A percentile compares a stretch with the other conserved stretches of the same genome.
These are phyloP conservation scores for Juncus effusus DNA, from an alignment of 176 grass and related monocot species.

Conservation along the genomic window DNA sequence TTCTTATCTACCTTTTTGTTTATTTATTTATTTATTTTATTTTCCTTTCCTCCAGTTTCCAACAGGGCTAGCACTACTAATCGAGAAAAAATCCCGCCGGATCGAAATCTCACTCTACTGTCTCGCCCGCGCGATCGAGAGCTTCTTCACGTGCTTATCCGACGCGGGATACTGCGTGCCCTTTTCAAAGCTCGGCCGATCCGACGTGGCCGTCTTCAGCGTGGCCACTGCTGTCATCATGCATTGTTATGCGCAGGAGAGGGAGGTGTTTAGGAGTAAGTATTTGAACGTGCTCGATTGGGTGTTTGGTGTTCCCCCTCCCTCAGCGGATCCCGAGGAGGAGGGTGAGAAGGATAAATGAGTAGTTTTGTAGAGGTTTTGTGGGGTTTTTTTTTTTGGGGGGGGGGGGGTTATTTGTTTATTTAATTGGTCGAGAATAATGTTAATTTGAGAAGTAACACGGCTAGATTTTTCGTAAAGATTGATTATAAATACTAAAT, in stretches of 20 bases:
- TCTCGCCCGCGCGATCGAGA: slow-evolving; percentile 78
- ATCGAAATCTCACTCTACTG: slow-evolving; percentile 96
- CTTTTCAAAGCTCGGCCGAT: slow-evolving; percentile 64
- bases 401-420: no score
- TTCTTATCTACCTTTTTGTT: background rate
- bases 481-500: no score
- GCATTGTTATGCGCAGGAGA: slow-evolving; percentile 93
- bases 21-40: background rate
- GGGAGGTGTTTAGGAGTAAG: slow-evolving; percentile 88
- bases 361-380: slow-evolving; percentile 14
- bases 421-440: no score
- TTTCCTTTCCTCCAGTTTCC: slow-evolving; percentile 46
- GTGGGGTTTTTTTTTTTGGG: no score
- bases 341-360: slow-evolving; percentile 16
- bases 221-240: slow-evolving; percentile 87
- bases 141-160: slow-evolving; percentile 84
- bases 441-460: no score
- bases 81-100: slow-evolving; percentile 91
- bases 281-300: slow-evolving; percentile 97
- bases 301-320: slow-evolving; percentile 78
- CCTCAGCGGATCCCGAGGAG: slow-evolving; percentile 27
- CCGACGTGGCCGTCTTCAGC: slow-evolving; percentile 76
- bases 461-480: no score
- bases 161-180: slow-evolving; percentile 72
- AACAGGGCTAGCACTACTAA: slow-evolving; percentile 69